A percentile compares a stretch with the other conserved stretches of the same genome.
Evolutionary conservation across 2,329 filamentous ascomycete genomes (phyloP).

Genomic region (Leptographium galeiforme): DNA sequence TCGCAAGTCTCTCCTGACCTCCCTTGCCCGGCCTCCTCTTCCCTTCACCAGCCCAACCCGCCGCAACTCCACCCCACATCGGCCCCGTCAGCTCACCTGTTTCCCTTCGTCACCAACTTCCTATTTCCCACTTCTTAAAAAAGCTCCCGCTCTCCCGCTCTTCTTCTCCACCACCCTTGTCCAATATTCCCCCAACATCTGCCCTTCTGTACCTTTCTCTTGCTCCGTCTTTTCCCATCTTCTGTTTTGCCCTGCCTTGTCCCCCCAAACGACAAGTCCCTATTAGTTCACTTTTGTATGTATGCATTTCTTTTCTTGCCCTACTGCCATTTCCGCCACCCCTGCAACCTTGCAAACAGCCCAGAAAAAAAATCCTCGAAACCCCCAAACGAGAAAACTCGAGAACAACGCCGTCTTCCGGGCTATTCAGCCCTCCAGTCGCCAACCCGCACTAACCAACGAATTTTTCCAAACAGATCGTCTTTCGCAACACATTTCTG

Average conservation of each 20-base stretch:
- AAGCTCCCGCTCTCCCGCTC: constrained; percentile 2
- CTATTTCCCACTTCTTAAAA: neutral
- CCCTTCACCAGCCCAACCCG: neutral
- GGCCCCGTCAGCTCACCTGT: neutral
- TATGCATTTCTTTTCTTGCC: neutral
- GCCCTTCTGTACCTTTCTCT: neutral
- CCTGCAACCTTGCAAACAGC: neutral
- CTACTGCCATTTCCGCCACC: neutral
- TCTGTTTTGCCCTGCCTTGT: neutral
- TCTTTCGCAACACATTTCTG: neutral
- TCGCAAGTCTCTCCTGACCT: neutral
- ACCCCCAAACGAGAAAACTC: neutral
- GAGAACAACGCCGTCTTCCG: neutral
- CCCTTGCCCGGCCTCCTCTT: neutral
- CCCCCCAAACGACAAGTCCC: neutral
- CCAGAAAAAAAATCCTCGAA: neutral
- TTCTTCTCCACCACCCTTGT: neutral
- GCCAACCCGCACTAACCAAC: constrained; percentile 9
- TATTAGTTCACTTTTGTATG: neutral
- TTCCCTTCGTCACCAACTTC: neutral
- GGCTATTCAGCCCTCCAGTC: constrained; percentile 10
- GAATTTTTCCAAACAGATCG: constrained; percentile 6
- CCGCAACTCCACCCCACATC: neutral
- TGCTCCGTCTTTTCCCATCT: neutral
- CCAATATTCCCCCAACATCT: neutral